Percentiles rank a stretch among this genome's conserved stretches.
Evolutionary conservation across 495 filamentous ascomycete genomes (phyloP).

Genomic region (Jackrogersella multiformis): DNA sequence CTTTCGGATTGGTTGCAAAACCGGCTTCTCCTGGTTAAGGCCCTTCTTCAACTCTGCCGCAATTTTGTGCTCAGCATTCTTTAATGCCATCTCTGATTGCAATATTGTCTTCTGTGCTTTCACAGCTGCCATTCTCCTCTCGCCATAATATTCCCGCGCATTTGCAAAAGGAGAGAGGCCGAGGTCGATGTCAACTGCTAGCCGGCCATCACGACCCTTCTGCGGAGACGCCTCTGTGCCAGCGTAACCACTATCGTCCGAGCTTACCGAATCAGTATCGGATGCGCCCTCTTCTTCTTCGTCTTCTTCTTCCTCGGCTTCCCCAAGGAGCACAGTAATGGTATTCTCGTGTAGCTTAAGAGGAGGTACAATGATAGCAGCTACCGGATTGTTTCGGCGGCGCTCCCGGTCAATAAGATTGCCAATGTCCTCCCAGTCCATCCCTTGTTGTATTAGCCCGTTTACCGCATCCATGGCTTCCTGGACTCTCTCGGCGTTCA

Average conservation of each 20-base stretch:
- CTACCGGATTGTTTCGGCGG: conserved; percentile 80
- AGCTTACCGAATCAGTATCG: conserved; percentile 71
- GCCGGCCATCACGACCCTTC: conserved; percentile 56
- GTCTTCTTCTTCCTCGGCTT: conserved; percentile 68
- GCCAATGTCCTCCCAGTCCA: conserved; percentile 96
- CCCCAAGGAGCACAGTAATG: conserved; percentile 79
- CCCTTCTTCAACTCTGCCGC: conserved; percentile 82
- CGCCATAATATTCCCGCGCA: conserved; percentile 88
- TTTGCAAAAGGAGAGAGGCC: conserved; percentile 84
- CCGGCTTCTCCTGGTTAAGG: conserved; percentile 89
- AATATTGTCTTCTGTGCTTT: conserved; percentile 87
- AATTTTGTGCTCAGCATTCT: conserved; percentile 89
- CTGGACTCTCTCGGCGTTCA: conserved; percentile 86
- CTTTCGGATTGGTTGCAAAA: conserved; percentile 82
- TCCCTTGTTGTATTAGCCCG: conserved; percentile 85
- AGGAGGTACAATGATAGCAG: conserved; percentile 85
- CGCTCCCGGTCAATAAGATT: conserved; percentile 89
- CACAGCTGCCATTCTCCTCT: conserved; percentile 81
- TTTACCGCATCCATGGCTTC: conserved; percentile 93
- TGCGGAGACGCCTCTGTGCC: conserved; percentile 45
- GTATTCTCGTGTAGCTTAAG: conserved; percentile 90
- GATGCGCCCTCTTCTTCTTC: conserved; percentile 63
- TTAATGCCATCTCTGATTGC: conserved; percentile 85
- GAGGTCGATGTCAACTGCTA: conserved; percentile 87
- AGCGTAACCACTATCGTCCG: conserved; percentile 68